phyloP scores from a whole-genome alignment of 441 rosid genomes.

The Hura crepitans region DNA sequence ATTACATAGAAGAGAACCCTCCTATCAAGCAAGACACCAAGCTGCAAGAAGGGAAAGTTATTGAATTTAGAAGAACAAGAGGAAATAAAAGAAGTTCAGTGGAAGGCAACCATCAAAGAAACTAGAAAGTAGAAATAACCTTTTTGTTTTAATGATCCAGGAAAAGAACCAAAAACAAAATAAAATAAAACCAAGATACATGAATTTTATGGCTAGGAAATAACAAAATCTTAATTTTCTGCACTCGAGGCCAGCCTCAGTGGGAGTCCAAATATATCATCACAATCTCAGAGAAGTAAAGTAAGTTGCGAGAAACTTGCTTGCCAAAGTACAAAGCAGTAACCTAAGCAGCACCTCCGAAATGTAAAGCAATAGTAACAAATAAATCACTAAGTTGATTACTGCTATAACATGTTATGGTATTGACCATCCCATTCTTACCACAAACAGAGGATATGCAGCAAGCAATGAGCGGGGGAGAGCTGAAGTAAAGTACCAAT shows the following conservation, averaged over 20 bases:
- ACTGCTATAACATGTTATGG: not conserved
- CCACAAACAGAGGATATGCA: slow-evolving; percentile 88
- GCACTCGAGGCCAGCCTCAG: not conserved
- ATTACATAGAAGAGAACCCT: slow-evolving; percentile 58
- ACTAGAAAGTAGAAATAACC: not conserved
- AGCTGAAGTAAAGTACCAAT: slow-evolving; percentile 98
- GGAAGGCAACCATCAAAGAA: not conserved
- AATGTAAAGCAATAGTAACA: not conserved
- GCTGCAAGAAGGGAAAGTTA: slow-evolving; percentile 43
- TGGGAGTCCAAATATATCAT: not conserved
- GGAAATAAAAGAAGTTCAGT: not conserved
- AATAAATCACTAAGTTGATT: not conserved
- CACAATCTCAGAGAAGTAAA: not conserved
- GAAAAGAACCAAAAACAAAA: slow-evolving; percentile 1
- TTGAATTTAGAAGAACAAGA: not conserved
- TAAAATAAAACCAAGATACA: not conserved
- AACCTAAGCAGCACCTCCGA: not conserved
- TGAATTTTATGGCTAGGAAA: not conserved
- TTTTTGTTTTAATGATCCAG: slow-evolving; percentile 5
- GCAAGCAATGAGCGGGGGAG: slow-evolving; percentile 81
- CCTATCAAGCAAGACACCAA: slow-evolving; percentile 72
- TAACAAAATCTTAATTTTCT: not conserved
- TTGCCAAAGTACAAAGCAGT: not conserved
- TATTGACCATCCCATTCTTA: slow-evolving; percentile 34
- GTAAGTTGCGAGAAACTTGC: not conserved